phyloP scores from a whole-genome alignment of 2,329 filamentous ascomycete species.

The Parascedosporium putredinis region DNA sequence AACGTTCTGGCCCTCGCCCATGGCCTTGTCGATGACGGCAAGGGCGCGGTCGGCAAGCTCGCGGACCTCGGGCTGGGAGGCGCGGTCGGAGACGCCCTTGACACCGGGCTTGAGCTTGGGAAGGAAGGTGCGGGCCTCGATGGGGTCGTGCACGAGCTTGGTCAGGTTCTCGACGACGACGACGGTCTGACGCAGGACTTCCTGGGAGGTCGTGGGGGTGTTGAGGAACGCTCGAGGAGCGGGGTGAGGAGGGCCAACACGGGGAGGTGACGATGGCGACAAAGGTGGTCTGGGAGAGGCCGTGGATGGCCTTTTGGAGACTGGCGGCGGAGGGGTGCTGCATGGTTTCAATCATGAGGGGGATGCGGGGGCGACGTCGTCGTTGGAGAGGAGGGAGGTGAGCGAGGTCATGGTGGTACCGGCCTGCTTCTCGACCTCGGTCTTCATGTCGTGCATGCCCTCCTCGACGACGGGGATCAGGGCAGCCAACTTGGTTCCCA shows the following conservation, averaged over 20 bases:
- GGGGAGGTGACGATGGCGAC: constrained; percentile 93
- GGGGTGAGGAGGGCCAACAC: constrained; percentile 91
- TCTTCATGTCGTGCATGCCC: constrained; percentile 94
- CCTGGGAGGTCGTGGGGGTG: constrained; percentile 80
- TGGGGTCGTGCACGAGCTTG: constrained; percentile 89
- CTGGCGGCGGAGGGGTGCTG: constrained; percentile 83
- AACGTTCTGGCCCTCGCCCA: constrained; percentile 60
- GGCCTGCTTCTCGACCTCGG: constrained; percentile 81
- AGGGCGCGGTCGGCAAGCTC: constrained; percentile 77
- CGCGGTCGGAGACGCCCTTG: constrained; percentile 74
- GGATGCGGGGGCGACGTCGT: constrained; percentile 88
- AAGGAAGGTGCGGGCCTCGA: constrained; percentile 89
- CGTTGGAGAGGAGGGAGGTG: constrained; percentile 84
- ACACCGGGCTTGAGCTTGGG: constrained; percentile 92
- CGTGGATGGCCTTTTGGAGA: constrained; percentile 91
- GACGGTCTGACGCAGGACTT: constrained; percentile 89
- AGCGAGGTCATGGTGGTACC: constrained; percentile 84
- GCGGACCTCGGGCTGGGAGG: constrained; percentile 88
- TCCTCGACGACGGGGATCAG: constrained; percentile 85
- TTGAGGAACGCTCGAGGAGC: constrained; percentile 91
- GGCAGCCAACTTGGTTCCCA: constrained; percentile 78
- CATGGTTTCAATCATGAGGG: constrained; percentile 88
- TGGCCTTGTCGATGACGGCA: constrained; percentile 84
- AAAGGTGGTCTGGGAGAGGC: constrained; percentile 95
- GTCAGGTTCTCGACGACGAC: constrained; percentile 97